Percentiles rank a stretch among this genome's conserved stretches.
Evolutionary conservation across 2,329 filamentous ascomycete species (phyloP).

Genomic region (Eurotiales sp.): DNA sequence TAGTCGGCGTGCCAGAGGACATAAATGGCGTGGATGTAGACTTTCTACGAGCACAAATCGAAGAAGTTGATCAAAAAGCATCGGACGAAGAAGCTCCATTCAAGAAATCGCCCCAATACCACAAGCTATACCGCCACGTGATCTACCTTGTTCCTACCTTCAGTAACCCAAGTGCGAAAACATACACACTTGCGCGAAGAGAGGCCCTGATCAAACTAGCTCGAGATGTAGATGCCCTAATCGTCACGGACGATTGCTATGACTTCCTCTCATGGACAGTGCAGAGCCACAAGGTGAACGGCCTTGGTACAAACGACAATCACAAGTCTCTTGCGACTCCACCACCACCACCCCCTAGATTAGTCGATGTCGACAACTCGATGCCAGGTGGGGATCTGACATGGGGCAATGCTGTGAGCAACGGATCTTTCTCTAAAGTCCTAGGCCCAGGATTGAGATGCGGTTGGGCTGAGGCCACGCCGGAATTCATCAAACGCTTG

Average conservation of each 20-base stretch:
- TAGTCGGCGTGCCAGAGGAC: neutral
- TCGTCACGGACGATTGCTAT: conserved; percentile 6
- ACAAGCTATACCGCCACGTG: neutral
- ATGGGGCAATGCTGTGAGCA: neutral
- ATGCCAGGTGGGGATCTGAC: neutral
- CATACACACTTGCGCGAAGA: neutral
- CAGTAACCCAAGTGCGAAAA: conserved; percentile 4
- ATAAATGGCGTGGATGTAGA: neutral
- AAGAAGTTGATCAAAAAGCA: conserved; percentile 2
- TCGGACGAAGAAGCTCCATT: neutral
- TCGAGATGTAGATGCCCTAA: neutral
- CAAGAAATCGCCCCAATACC: neutral
- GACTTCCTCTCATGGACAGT: neutral
- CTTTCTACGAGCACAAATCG: neutral
- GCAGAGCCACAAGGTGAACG: neutral
- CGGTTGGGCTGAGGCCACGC: conserved; percentile 3
- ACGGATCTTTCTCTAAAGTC: neutral
- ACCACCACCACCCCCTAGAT: neutral
- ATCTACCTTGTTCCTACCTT: conserved; percentile 4
- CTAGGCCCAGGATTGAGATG: neutral
- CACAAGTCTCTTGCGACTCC: neutral
- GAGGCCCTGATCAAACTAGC: neutral
- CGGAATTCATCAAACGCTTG: neutral
- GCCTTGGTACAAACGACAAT: neutral
- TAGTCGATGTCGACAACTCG: neutral